Base-by-base conservation (phyloP, 2,329 filamentous ascomycete species). In the Aspergillus calidoustus region DNA sequence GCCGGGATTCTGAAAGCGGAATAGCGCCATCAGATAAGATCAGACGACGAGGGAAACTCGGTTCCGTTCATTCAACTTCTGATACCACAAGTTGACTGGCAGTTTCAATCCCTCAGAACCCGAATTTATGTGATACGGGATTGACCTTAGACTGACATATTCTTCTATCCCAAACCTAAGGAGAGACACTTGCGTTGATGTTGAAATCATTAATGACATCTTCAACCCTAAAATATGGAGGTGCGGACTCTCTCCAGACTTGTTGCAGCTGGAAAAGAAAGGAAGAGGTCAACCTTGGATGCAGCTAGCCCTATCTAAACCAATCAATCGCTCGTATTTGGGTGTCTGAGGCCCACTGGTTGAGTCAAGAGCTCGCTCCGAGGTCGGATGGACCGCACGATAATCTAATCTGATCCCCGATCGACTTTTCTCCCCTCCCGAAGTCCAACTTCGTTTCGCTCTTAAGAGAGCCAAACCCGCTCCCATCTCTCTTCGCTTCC, bases 361-460 rank as follows among this genome's bases (percentile, higher is more conserved):
- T 38, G 22, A 30, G 52, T 47, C 53, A 46, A 47, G 41, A 19
- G 47, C 51, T 61, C 34, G 50, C 64, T 65, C 68, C 68, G 68
- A 69, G 64, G 61, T 69, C 68, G 68, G 68, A 57, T 59, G 62
- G 61, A 62, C 48, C 68, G 57, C 68, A 71, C 68, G 67, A 69
- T 67, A 69, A 74, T 74, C 71, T 74, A 71, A 73, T 73, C 71
- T 68, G 69, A 73, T 73, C 71, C 68, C 64, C 41, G 54, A 51
- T 61, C 25, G 25, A 28, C 65, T 64, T 68, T 44, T 50, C 30
- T 53, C 49, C 51, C 23, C 25, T 55, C 53, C 43, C 28, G 25
- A 55, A 31, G 11, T 6, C 31, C 31, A 13, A 38, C 15, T n/a
- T 22, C 25, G 22, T 31, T 54, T 54, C 38, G 52, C 17, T 44